Conservation (phyloP, 2,329 filamentous ascomycete genomes). For the Microascus cirrosus region DNA sequence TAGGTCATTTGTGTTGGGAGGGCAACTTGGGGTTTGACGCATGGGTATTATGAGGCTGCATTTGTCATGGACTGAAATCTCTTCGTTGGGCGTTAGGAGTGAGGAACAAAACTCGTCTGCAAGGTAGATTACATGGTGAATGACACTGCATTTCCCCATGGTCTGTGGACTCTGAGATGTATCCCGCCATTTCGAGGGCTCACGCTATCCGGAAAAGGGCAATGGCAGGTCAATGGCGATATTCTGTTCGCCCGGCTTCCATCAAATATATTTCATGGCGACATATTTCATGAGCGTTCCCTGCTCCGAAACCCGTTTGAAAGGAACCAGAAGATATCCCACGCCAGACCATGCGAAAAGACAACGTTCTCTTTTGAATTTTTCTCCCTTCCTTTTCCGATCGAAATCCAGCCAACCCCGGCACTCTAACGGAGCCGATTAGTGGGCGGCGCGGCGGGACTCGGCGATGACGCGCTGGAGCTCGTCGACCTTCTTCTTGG, state of each 20-base stretch:
- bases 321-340: background rate
- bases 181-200: background rate
- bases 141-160: background rate
- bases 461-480: slow-evolving; percentile 97
- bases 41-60: background rate
- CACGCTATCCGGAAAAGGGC: background rate
- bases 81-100: background rate
- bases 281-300: background rate
- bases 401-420: background rate
- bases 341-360: background rate
- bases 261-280: background rate
- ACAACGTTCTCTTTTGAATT: background rate
- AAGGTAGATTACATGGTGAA: background rate
- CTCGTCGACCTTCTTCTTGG: slow-evolving; percentile 99
- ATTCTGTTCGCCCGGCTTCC: background rate
- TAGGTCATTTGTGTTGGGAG: background rate
- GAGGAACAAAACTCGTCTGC: background rate
- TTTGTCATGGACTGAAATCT: background rate
- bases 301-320: background rate
- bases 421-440: slow-evolving; percentile 20
- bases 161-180: background rate
- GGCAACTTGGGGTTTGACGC: background rate
- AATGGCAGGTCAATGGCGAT: background rate
- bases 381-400: background rate
- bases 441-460: slow-evolving; percentile 60